Base-by-base conservation (phyloP, 257 asterid species). In the Schizonepeta tenuifolia region DNA sequence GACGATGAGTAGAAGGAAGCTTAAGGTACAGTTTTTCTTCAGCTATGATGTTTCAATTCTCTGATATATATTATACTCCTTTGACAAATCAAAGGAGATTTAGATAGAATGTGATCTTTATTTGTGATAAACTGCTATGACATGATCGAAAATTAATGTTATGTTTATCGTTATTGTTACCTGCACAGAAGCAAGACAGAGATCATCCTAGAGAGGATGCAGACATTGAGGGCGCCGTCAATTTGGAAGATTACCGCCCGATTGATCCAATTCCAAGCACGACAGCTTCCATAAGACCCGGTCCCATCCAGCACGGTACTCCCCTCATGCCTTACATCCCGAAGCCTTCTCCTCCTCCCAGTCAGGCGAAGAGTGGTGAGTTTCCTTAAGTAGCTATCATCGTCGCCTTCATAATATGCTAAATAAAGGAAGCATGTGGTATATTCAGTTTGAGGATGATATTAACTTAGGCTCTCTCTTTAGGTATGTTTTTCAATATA, bases 251-350 rank as follows among this genome's bases (percentile, higher is more conserved):
- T 65, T 88, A 90, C 18, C 83, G 86, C 0, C 88, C 90, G 0
- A 78, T 88, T 1, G 97, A 90, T 80, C 96, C 94, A n/a, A 84
- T 83, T 28, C 97, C 97, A 28, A 86, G 86, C 70, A 81, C 90
- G 26, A 90, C 81, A 20, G 76, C 86, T 50, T 82, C 88, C 12
- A 63, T 90, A 66, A 79, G 80, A 41, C 90, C 86, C 0, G 91
- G 90, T 15, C 96, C 93, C 9, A 78, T 90, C 69, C 86, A 88
- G 65, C 96, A 90, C 68, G 92, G 88, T 1, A 80, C 89, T 73
- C 97, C 97, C 58, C 76, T 88, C 40, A 70, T 88, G 84, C 97
- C 97, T 21, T 88, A 78, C 65, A 74, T 90, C 41, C 97, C 96
- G 3, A 65, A 66, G 83, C 90, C 93, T 75, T 74, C 89, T 46